Base-by-base conservation (phyloP, 306 rosid species). In the Castanea sativa region DNA sequence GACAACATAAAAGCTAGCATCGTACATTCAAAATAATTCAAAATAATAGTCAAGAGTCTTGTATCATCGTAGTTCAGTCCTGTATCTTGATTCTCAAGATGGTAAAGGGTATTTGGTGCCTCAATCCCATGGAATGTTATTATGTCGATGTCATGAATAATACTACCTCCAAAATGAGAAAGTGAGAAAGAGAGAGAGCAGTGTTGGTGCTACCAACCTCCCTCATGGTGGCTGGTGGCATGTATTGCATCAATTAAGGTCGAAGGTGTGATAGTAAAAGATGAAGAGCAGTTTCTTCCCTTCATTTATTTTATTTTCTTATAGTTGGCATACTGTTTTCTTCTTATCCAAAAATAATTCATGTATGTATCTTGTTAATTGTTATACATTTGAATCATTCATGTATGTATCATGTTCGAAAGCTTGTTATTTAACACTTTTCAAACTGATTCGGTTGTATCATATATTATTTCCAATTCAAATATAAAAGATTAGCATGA, bases 1-100 rank as follows among this genome's bases (percentile, higher is more conserved):
- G 45, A 59, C 30, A 19, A 14, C 52, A 63, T 52, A 69, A 51
- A 53, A 71, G 73, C 84, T 38, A 58, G 72, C 71, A 1, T 52
- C 33, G 61, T 16, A 21, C 71, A 5, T 41, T 59, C 27, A 67
- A 49, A 55, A 13, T 51, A 32, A 20, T 45, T 30, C 1, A 29
- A 29, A 1, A 29, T 38, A 38, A 38, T 38, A 38, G 45, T 38
- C 45, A 38, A 38, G 11, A 38, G 45, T 73, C 79, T 64, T 73
- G 16, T 27, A 38, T 75, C 8, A 15, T 23, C 78, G 41, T 55
- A 73, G 73, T 55, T 35, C 16, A 2, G 67, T 29, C 61, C 43
- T 32, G 12, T 73, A 32, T 32, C n/a, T 23, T 18, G 53, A 41
- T 67, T 71, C 61, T 1, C 16, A 51, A 64, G 73, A 73, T 58